Conservation (phyloP, 2,329 filamentous ascomycete species). For the Pezicula radicicola region DNA sequence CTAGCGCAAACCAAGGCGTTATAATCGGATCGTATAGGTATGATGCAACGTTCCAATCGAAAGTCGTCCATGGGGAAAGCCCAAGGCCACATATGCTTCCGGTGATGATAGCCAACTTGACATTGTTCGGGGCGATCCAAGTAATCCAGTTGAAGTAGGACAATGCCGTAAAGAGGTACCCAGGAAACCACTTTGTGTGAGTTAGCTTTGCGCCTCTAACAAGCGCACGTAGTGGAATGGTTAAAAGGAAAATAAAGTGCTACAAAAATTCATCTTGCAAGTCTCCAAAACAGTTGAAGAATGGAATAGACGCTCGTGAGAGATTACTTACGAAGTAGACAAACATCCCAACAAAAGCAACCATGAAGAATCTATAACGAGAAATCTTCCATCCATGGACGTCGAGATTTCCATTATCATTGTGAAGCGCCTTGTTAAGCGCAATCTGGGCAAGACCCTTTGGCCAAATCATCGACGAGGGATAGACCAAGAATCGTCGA, state of each 20-base stretch:
- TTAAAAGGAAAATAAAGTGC: too few relatives aligned
- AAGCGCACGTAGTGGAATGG: too few relatives aligned
- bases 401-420: slow-evolving; percentile 11
- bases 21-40: slow-evolving; percentile 26
- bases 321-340: slow-evolving; percentile 7
- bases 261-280: too few relatives aligned
- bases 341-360: slow-evolving; percentile 25
- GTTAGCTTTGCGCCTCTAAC: too few relatives aligned
- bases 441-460: slow-evolving; percentile 42
- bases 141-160: slow-evolving; percentile 31
- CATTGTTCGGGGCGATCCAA: slow-evolving; percentile 31
- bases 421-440: slow-evolving; percentile 28
- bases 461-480: slow-evolving; percentile 65
- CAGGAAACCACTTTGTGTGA: slow-evolving; percentile 22
- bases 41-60: slow-evolving; percentile 3
- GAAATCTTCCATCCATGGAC: slow-evolving; percentile 38
- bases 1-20: slow-evolving; percentile 24
- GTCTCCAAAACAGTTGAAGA: too few relatives aligned
- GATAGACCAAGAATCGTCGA: slow-evolving; percentile 54
- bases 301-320: too few relatives aligned
- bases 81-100: slow-evolving; percentile 15
- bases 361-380: slow-evolving; percentile 33
- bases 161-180: slow-evolving; percentile 28
- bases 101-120: slow-evolving; percentile 30
- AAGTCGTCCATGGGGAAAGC: slow-evolving; percentile 22